Percentiles rank a stretch among this genome's conserved stretches.
Conservation (phyloP, 345 rosid genomes). For the Cardamine resedifolia region DNA sequence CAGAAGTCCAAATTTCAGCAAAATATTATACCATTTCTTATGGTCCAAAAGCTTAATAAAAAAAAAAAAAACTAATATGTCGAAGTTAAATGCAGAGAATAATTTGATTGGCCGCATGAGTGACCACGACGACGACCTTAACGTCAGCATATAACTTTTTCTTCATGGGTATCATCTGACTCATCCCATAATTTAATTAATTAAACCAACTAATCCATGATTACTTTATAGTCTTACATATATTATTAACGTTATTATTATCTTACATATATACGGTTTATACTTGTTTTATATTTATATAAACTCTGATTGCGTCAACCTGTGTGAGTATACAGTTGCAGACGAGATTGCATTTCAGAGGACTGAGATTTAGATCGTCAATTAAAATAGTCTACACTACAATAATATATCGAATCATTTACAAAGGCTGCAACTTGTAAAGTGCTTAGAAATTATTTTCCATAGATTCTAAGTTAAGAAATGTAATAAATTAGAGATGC, state of each 20-base stretch:
- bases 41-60: neutral
- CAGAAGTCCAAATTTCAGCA: neutral
- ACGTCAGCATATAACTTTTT: conserved; percentile 34
- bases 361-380: conserved; percentile 24
- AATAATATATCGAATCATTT: conserved; percentile 24
- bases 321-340: conserved; percentile 7
- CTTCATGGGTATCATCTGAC: conserved; percentile 38
- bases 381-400: neutral
- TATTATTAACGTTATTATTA: conserved; percentile 4
- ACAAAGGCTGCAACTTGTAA: conserved; percentile 41
- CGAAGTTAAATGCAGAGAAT: neutral
- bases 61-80: neutral
- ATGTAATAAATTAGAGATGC: conserved; percentile 26
- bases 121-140: conserved; percentile 35
- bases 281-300: neutral
- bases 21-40: conserved; percentile 9
- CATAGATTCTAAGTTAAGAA: neutral
- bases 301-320: conserved; percentile 7
- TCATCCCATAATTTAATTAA: conserved; percentile 13
- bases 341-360: conserved; percentile 19
- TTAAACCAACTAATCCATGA: neutral
- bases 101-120: conserved; percentile 35
- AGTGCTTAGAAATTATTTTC: conserved; percentile 19
- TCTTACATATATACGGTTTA: neutral
- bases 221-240: neutral